Evolutionary conservation across 2,329 filamentous ascomycete genomes (phyloP), one percentile per base, ranked within the genome.

Genomic region (Westerdykella sp.): DNA sequence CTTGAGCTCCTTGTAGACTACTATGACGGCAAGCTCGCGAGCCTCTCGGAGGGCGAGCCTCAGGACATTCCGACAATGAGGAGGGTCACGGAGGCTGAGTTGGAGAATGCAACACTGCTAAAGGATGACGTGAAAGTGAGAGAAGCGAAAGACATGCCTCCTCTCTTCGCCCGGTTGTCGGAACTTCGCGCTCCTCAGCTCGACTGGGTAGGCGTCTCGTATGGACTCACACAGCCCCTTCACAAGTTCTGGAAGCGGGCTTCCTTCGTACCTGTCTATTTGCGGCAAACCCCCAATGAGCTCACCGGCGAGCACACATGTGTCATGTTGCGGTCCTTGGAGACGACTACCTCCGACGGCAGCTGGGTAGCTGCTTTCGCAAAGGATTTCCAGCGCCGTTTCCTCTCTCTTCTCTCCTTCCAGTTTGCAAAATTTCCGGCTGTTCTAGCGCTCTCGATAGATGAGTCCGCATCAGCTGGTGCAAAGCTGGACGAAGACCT

Each of bases 231-330:
- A 0, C 76, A 83, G 32, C 77, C 80, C 12, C 80, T 98, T 12
- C 93, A 95, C 72, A 94, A 87, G 62, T 98, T 98, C 75, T 98
- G 93, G 93, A 95, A 96, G 70, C 84, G 86, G 30, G 80, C 85
- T 13, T 75, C 76, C 1, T 98, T 96, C 65, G 80, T 83, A 2
- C 93, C 93, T 0, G 87, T 98, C 1, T 98, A 98, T 60, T 77
- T 98, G 12, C 80, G 93, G 28, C 93, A 98, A 71, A 98, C 94
- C 2, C 77, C 93, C 40, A 98, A 97, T 63, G 93, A 97, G 44
- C 76, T 98, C 37, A 98, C 94, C 0, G 93, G 93, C 43, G 93
- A 98, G 69, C 93, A 98, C 65, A 95, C 93, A 0, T 96, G 89
- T 63, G 91, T 98, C 22, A 98, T 98, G 94, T 77, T 98, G 39